A percentile compares a stretch with the other conserved stretches of the same genome.
Evolutionary conservation across 441 rosid genomes (phyloP).

Genomic region (Erodium trifolium): DNA sequence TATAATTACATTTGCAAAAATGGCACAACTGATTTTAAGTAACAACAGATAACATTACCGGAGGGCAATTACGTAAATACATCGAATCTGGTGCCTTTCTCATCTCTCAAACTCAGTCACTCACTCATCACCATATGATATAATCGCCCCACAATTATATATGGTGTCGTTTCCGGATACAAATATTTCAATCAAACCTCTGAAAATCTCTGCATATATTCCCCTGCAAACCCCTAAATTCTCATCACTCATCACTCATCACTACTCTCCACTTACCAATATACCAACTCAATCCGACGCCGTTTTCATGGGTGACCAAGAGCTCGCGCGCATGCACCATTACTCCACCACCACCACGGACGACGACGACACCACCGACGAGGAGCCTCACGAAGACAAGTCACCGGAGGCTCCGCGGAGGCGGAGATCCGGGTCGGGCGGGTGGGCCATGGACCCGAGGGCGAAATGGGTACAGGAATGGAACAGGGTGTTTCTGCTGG

Average conservation of each 20-base stretch:
- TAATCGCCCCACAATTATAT: neutral
- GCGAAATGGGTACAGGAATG: conserved; percentile 77
- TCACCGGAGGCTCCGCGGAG: no score
- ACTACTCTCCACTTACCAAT: no score
- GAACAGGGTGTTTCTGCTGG: conserved; percentile 74
- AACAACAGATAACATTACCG: neutral
- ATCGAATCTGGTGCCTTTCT: neutral
- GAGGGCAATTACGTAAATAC: neutral
- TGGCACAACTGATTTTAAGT: neutral
- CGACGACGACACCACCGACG: no score
- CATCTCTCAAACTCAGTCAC: neutral
- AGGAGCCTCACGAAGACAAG: no score
- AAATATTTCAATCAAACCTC: neutral
- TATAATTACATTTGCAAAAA: neutral
- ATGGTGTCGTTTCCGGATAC: neutral
- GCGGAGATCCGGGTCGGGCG: neutral
- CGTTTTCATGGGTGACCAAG: neutral
- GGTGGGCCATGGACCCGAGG: conserved; percentile 58
- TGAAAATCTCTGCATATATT: neutral
- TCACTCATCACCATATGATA: neutral
- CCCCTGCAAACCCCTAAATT: neutral
- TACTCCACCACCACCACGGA: no score
- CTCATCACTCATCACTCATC: no score
- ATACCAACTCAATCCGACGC: neutral
- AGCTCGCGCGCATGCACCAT: neutral